phyloP scores from a whole-genome alignment of 1,284 basidiomycete species.

The Vanrija sp. region DNA sequence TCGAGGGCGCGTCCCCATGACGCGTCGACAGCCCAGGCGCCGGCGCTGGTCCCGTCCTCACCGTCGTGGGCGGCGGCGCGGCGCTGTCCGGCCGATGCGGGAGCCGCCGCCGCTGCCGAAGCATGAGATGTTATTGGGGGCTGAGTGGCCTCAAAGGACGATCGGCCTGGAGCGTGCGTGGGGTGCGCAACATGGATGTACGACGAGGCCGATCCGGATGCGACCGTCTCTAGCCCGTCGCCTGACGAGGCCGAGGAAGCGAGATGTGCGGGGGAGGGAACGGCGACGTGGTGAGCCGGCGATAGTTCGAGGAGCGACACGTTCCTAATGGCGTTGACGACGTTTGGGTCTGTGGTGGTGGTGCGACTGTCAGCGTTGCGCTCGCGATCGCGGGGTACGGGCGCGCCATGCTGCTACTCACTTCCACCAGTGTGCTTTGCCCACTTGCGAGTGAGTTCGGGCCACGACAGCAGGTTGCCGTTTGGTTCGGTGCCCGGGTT shows the following conservation, averaged over 20 bases:
- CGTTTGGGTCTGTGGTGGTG: conserved; percentile 26
- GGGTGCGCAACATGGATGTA: conserved; percentile 40
- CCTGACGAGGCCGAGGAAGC: conserved; percentile 25
- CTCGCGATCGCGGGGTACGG: no score
- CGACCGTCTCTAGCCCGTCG: conserved; percentile 18
- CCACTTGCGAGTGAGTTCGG: conserved; percentile 78
- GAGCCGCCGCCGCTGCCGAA: background rate
- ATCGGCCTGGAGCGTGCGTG: conserved; percentile 15
- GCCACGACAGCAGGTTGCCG: conserved; percentile 63
- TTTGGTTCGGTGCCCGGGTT: conserved; percentile 63
- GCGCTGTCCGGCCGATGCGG: background rate
- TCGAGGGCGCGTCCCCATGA: conserved; percentile 21
- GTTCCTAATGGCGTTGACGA: conserved; percentile 40
- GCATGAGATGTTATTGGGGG: conserved; percentile 1
- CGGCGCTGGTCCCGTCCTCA: background rate
- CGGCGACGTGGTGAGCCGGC: conserved; percentile 20
- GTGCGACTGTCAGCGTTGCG: background rate
- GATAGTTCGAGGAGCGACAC: conserved; percentile 44
- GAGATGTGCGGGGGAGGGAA: conserved; percentile 3
- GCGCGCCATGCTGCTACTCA: conserved; percentile 29
- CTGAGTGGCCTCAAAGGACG: background rate
- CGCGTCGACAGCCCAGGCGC: background rate
- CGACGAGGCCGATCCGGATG: conserved; percentile 23
- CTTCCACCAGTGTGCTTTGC: conserved; percentile 69
- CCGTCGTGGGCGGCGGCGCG: background rate